Percentiles rank a stretch among this genome's conserved stretches.
These are phyloP conservation scores for Barnettozyma wickerhamii DNA, from an alignment of 805 yeast species.

Conservation along the genomic window DNA sequence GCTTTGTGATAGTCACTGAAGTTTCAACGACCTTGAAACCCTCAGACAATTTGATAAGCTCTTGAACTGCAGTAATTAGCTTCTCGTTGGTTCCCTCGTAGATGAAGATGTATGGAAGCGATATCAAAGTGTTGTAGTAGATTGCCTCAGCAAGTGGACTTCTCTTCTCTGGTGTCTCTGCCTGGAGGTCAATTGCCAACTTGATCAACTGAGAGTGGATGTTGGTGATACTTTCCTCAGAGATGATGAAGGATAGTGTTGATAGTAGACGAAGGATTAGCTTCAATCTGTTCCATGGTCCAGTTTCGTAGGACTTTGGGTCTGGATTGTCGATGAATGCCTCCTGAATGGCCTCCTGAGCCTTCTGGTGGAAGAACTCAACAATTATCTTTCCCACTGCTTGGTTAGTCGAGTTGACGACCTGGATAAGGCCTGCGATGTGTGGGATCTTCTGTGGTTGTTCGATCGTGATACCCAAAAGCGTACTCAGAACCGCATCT, in stretches of 20 bases:
- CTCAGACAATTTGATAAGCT: slow-evolving; percentile 42
- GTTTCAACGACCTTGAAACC: slow-evolving; percentile 28
- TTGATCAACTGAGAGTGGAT: slow-evolving; percentile 51
- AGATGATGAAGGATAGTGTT: slow-evolving; percentile 56
- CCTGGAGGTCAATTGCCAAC: slow-evolving; percentile 54
- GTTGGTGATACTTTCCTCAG: slow-evolving; percentile 42
- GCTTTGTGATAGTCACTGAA: slow-evolving; percentile 23
- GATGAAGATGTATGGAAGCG: slow-evolving; percentile 60
- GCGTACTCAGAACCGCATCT: slow-evolving; percentile 52
- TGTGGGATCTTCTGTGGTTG: slow-evolving; percentile 87
- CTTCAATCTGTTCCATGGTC: slow-evolving; percentile 69
- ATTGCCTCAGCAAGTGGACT: slow-evolving; percentile 64
- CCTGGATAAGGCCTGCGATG: slow-evolving; percentile 61
- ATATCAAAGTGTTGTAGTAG: slow-evolving; percentile 53
- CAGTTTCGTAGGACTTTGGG: slow-evolving; percentile 37
- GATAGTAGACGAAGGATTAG: slow-evolving; percentile 67
- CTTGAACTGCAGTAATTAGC: slow-evolving; percentile 34
- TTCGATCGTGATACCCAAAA: slow-evolving; percentile 69
- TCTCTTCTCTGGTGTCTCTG: slow-evolving; percentile 32
- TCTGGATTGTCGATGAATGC: slow-evolving; percentile 24
- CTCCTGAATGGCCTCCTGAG: slow-evolving; percentile 49
- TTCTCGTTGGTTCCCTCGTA: slow-evolving; percentile 32
- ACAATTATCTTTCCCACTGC: slow-evolving; percentile 65
- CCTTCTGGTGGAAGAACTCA: slow-evolving; percentile 61
- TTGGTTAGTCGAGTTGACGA: slow-evolving; percentile 59